Evolutionary conservation across 345 rosid species (phyloP).

Genomic region (Heritiera fomes): DNA sequence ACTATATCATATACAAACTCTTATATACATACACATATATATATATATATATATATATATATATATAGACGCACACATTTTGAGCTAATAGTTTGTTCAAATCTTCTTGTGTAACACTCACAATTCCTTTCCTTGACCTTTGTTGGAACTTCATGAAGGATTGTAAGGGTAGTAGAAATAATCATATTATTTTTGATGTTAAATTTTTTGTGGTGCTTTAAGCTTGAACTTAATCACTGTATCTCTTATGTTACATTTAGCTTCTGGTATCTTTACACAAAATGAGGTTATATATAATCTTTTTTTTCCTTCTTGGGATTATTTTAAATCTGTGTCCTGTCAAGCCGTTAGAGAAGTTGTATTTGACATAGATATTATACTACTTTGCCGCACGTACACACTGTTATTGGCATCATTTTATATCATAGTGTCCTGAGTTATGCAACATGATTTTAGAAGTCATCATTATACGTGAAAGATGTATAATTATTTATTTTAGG

Average conservation of each 20-base stretch:
- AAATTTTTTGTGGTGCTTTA: background rate
- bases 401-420: no score
- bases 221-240: background rate
- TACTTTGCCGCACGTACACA: background rate
- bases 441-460: background rate
- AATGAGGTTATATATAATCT: background rate
- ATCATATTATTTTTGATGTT: background rate
- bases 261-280: background rate
- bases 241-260: slow-evolving; percentile 8
- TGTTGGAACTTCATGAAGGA: background rate
- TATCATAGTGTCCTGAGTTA: background rate
- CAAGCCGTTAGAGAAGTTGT: background rate
- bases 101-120: background rate
- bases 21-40: no score
- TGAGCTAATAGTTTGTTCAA: background rate
- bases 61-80: no score
- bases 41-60: no score
- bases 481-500: background rate
- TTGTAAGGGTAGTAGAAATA: background rate
- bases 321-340: background rate
- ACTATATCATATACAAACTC: no score
- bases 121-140: background rate
- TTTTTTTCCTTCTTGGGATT: background rate
- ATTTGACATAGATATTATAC: background rate
- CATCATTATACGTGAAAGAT: background rate